Conservation (phyloP, 2,329 filamentous ascomycete genomes). For the Seiridium unicorne region DNA sequence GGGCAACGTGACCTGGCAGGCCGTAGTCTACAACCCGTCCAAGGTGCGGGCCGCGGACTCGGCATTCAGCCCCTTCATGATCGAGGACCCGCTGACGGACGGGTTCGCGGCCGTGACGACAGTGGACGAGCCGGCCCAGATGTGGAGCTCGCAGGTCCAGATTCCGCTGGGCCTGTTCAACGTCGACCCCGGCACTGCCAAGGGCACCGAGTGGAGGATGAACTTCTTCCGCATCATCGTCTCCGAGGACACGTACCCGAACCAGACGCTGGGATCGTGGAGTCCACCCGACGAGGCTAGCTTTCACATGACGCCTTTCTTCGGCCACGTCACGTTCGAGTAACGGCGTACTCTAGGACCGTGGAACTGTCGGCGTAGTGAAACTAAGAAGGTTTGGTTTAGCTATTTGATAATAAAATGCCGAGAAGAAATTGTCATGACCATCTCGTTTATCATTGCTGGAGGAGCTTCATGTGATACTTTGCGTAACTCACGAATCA, state of each 20-base stretch:
- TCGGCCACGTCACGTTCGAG: not conserved
- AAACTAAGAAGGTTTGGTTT: too few relatives aligned
- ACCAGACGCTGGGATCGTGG: constrained; percentile 45
- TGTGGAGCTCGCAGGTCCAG: constrained; percentile 38
- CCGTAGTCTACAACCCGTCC: constrained; percentile 49
- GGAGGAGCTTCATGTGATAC: too few relatives aligned
- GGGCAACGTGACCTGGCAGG: constrained; percentile 50
- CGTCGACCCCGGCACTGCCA: constrained; percentile 39
- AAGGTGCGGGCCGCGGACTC: constrained; percentile 39
- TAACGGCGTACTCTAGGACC: not conserved
- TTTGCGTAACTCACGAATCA: too few relatives aligned
- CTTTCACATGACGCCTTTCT: constrained; percentile 37
- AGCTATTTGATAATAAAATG: too few relatives aligned
- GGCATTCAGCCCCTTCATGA: constrained; percentile 42
- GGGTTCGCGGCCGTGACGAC: constrained; percentile 38
- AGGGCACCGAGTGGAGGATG: constrained; percentile 48
- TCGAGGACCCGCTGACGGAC: constrained; percentile 37
- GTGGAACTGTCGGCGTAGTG: too few relatives aligned
- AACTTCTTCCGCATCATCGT: constrained; percentile 51
- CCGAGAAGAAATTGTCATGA: too few relatives aligned
- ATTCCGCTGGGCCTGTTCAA: constrained; percentile 51
- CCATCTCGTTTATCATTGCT: too few relatives aligned
- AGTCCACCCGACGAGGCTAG: constrained; percentile 41
- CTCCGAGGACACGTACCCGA: constrained; percentile 38
- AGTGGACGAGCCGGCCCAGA: constrained; percentile 32